Conservation (phyloP, 2,329 filamentous ascomycete species). For the Trichoderma brevicompactum region DNA sequence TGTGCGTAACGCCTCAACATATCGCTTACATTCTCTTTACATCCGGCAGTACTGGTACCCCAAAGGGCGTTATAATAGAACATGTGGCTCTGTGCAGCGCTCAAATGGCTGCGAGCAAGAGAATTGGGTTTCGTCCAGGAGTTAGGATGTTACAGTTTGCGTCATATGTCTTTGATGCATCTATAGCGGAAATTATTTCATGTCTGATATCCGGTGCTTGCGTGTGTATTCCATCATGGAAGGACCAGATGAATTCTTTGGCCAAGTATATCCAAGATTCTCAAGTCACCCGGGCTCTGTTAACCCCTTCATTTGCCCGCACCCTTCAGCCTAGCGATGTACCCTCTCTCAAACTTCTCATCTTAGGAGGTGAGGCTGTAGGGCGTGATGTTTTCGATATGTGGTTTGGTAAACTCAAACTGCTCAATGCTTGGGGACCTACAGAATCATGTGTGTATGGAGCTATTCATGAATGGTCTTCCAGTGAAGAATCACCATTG, state of each 20-base stretch:
- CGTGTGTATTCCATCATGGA: constrained; percentile 22
- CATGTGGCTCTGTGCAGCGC: constrained; percentile 25
- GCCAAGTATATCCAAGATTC: neutral
- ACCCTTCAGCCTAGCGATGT: constrained; percentile 11
- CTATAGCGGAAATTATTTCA: constrained; percentile 7
- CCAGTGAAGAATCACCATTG: constrained; percentile 1
- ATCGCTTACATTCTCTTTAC: constrained; percentile 32
- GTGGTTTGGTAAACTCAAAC: constrained; percentile 17
- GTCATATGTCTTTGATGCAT: constrained; percentile 19
- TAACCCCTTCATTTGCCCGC: constrained; percentile 15
- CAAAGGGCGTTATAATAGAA: constrained; percentile 32
- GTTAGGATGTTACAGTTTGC: constrained; percentile 26
- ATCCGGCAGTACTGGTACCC: constrained; percentile 32
- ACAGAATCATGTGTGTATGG: constrained; percentile 23
- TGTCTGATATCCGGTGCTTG: constrained; percentile 21
- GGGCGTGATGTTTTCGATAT: constrained; percentile 8
- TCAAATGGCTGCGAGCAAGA: neutral
- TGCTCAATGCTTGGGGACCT: constrained; percentile 19
- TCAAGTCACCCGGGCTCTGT: constrained; percentile 7
- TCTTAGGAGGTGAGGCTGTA: constrained; percentile 12
- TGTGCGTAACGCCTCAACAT: constrained; percentile 2
- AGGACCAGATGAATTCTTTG: constrained; percentile 12
- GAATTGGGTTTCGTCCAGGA: neutral
- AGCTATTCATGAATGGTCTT: constrained; percentile 15
- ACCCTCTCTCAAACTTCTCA: neutral